A percentile compares a stretch with the other conserved stretches of the same genome.
Conservation (phyloP, 2,329 filamentous ascomycete genomes). For the Penicillium aurantiogriseum region DNA sequence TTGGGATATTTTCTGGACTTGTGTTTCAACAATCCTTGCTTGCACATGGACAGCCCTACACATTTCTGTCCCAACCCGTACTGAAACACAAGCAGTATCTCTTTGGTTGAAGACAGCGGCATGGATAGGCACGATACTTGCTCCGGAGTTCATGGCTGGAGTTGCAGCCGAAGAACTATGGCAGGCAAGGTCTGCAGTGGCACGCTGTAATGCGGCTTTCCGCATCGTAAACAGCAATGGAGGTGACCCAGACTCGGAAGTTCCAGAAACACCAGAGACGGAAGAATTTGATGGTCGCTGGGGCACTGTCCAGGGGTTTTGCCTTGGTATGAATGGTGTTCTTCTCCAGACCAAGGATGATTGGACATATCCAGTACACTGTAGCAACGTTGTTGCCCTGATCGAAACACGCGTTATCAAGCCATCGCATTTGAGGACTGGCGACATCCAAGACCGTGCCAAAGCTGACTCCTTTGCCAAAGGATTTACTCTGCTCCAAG, state of each 20-base stretch:
- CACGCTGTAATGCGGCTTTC: constrained; percentile 7
- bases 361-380: constrained; percentile 8
- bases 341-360: constrained; percentile 8
- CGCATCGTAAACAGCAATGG: background rate
- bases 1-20: constrained; percentile 21
- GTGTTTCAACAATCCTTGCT: constrained; percentile 17
- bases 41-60: constrained; percentile 20
- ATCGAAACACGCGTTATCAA: constrained; percentile 13
- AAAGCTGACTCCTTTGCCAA: constrained; percentile 17
- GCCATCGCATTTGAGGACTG: background rate
- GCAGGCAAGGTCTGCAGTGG: background rate
- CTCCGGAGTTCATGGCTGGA: constrained; percentile 6
- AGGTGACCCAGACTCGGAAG: background rate
- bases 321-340: constrained; percentile 5
- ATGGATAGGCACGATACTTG: constrained; percentile 6
- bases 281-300: background rate
- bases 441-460: constrained; percentile 16
- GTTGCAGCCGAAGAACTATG: constrained; percentile 1
- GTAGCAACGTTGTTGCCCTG: constrained; percentile 2
- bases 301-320: constrained; percentile 3
- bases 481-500: constrained; percentile 12
- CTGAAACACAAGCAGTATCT: background rate
- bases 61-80: constrained; percentile 1
- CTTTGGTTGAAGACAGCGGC: background rate
- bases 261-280: background rate